phyloP scores from a whole-genome alignment of 176 grass and related monocot genomes.

The sorghum (Sorghum bicolor) region Sorghum_bicolor_NCBIv3 NC_012871.2:21727001-21727500 shows the following conservation, averaged over 20 bases:
- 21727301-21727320: background rate
- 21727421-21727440: background rate
- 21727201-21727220: background rate
- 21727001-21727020: slow-evolving; percentile 83
- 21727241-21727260: background rate
- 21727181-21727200: background rate
- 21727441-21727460: background rate
- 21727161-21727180: background rate
- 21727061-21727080: slow-evolving; percentile 75
- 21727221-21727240: background rate
- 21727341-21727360: background rate
- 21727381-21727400: background rate
- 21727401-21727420: background rate
- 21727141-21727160: slow-evolving; percentile 1
- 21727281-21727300: background rate
- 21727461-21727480: background rate
- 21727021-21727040: slow-evolving; percentile 89
- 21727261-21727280: background rate
- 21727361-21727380: background rate
- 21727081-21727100: slow-evolving; percentile 53
- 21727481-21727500: background rate
- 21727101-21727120: slow-evolving; percentile 39
- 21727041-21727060: slow-evolving; percentile 88
- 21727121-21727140: slow-evolving; percentile 41
- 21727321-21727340: background rate